phyloP scores from a whole-genome alignment of 352 stramenopile genomes.

The Phytophthora europaea region DNA sequence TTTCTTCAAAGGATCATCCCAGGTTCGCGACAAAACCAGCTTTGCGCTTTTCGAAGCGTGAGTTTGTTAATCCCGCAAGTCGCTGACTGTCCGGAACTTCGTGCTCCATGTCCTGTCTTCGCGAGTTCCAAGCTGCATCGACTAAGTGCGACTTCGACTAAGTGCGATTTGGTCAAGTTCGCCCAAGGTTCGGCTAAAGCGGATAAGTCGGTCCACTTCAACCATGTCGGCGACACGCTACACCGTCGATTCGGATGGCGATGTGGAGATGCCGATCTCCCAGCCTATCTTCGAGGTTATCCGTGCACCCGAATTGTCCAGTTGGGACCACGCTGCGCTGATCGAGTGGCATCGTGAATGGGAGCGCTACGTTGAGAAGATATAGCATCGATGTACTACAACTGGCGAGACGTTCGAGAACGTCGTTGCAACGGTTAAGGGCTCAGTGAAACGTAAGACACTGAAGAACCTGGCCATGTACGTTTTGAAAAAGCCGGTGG shows the following conservation, averaged over 20 bases:
- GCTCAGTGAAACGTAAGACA: background rate
- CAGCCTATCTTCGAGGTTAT: background rate
- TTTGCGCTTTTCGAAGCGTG: no score
- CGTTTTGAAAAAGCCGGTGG: conserved; percentile 12
- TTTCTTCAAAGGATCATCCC: no score
- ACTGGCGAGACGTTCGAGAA: conserved; percentile 22
- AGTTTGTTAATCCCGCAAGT: no score
- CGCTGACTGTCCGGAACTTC: no score
- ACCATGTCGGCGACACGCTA: background rate
- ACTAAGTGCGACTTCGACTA: background rate
- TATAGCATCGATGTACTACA: conserved; percentile 10
- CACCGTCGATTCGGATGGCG: background rate
- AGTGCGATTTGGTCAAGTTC: conserved; percentile 2
- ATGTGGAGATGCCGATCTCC: background rate
- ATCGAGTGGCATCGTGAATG: conserved; percentile 13
- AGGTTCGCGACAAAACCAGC: background rate
- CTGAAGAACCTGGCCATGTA: conserved; percentile 16
- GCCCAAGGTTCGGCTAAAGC: background rate
- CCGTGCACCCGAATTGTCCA: background rate
- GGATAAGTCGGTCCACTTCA: background rate
- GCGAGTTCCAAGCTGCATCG: background rate
- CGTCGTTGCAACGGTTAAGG: conserved; percentile 21
- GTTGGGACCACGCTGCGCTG: background rate
- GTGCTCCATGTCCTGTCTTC: no score
- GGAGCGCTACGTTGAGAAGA: background rate